Conservation (phyloP, 257 asterid species). For the Solanum phureja region DNA sequence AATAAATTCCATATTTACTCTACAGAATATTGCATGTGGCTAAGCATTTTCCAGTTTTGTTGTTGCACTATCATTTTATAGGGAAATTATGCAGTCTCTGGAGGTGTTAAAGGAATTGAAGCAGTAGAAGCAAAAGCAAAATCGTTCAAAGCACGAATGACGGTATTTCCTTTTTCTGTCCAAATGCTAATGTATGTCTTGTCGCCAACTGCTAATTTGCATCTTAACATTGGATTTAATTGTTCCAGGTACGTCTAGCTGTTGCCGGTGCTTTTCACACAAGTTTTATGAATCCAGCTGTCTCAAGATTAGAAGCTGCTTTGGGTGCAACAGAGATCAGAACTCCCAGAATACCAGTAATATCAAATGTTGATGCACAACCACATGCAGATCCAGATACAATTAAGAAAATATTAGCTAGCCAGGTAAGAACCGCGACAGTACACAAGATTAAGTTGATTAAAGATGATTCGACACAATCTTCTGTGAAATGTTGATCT, state of each 20-base stretch:
- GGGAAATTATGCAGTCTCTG: constrained; percentile 99
- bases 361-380: constrained; percentile 89
- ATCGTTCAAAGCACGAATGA: constrained; percentile 94
- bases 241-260: constrained; percentile 69
- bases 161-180: constrained; percentile 26
- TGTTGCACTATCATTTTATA: constrained; percentile 8
- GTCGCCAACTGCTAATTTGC: neutral
- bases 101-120: constrained; percentile 94
- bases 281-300: constrained; percentile 92
- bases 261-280: constrained; percentile 99
- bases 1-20: neutral
- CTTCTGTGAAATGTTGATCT: constrained; percentile 10
- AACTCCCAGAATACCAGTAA: constrained; percentile 82
- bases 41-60: neutral
- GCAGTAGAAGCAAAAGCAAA: constrained; percentile 97
- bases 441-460: neutral
- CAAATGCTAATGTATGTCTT: neutral
- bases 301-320: constrained; percentile 77
- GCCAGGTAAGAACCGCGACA: constrained; percentile 42
- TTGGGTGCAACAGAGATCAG: constrained; percentile 65
- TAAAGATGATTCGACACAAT: constrained; percentile 17
- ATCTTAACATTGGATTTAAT: neutral
- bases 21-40: neutral
- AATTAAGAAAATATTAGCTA: constrained; percentile 70
- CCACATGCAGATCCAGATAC: constrained; percentile 54